phyloP scores from a whole-genome alignment of 164 flowering plant genomes.

The Paratinospora sagittata region DNA sequence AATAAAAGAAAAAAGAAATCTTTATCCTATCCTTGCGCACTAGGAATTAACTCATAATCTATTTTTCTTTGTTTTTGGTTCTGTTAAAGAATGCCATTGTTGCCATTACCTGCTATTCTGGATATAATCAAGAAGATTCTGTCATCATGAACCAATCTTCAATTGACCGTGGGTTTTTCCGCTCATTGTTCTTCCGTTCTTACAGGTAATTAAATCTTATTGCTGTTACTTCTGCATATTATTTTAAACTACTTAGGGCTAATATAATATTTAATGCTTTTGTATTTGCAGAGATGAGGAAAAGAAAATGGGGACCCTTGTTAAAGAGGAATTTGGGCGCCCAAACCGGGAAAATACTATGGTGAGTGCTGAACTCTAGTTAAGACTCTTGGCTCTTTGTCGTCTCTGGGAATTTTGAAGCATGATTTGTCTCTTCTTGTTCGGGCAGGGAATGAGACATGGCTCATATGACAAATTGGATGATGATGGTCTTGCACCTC shows the following conservation, averaged over 20 bases:
- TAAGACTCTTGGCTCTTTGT: background rate
- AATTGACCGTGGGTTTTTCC: slow-evolving; percentile 94
- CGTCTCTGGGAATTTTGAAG: background rate
- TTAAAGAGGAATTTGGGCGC: slow-evolving; percentile 97
- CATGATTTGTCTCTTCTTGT: background rate
- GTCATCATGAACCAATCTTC: slow-evolving; percentile 99
- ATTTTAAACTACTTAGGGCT: background rate
- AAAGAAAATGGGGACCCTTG: slow-evolving; percentile 99
- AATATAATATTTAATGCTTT: background rate
- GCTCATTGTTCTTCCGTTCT: slow-evolving; percentile 89
- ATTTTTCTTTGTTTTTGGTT: slow-evolving; percentile 4
- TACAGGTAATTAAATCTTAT: slow-evolving; percentile 44
- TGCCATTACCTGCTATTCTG: slow-evolving; percentile 95
- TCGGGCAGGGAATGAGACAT: slow-evolving; percentile 89
- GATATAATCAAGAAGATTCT: slow-evolving; percentile 97
- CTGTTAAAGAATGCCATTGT: slow-evolving; percentile 77
- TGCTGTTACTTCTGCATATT: background rate
- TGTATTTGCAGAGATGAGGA: slow-evolving; percentile 44
- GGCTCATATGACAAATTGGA: slow-evolving; percentile 98
- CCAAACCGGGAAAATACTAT: slow-evolving; percentile 88
- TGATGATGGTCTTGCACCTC: slow-evolving; percentile 99
- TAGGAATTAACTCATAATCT: slow-evolving; percentile 1
- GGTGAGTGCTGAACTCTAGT: slow-evolving; percentile 33
- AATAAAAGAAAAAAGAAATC: background rate
- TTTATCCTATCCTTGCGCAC: background rate